These are phyloP conservation scores for Chrysochromulina parva DNA, from an alignment of 78 protist species.

Conservation along the genomic window DNA sequence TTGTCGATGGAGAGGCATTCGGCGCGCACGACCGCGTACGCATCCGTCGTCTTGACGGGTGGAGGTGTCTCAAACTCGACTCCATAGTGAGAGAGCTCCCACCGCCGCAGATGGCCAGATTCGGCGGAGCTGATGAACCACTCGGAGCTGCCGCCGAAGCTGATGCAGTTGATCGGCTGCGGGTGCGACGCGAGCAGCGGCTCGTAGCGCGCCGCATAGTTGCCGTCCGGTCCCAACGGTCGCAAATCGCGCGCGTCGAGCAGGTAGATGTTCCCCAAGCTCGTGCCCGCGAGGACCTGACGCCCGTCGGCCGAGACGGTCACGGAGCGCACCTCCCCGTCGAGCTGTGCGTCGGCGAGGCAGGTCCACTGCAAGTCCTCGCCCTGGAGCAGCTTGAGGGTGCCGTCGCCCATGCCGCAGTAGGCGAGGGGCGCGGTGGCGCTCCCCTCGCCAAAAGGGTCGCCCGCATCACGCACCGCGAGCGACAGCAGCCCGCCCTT, in stretches of 20 bases:
- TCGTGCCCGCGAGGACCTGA: background rate
- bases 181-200: background rate
- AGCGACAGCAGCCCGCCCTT: background rate
- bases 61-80: too few relatives aligned
- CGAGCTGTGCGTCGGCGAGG: background rate
- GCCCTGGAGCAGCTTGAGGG: background rate
- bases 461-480: background rate
- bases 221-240: too few relatives aligned
- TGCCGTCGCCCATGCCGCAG: slow-evolving; percentile 18
- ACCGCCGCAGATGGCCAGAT: background rate
- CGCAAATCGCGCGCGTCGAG: background rate
- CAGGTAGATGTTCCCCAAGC: background rate
- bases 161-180: background rate
- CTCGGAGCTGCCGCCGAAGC: background rate
- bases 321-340: background rate
- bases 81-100: slow-evolving; percentile 6
- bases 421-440: background rate
- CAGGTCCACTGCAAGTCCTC: background rate
- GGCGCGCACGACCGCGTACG: too few relatives aligned
- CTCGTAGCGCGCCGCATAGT: background rate
- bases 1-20: background rate
- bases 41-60: too few relatives aligned
- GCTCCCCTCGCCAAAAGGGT: too few relatives aligned
- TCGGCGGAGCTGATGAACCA: background rate
- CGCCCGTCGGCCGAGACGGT: background rate